Conservation (phyloP, 768 basidiomycete species). For the Termitomyces sp. region DNA sequence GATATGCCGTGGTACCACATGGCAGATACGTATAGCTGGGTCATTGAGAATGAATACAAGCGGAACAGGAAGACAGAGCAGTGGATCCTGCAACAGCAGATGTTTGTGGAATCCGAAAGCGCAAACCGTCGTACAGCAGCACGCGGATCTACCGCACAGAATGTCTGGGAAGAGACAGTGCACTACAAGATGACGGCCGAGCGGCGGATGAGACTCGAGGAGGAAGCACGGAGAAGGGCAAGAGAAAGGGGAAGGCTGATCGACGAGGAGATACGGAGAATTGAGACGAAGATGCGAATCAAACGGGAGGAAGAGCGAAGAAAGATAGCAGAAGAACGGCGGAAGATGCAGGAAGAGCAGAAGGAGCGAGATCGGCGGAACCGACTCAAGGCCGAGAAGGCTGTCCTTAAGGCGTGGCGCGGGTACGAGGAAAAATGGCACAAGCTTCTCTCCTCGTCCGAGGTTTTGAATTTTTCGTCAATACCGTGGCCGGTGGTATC, state of each 20-base stretch:
- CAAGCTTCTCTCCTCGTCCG: slow-evolving; percentile 37
- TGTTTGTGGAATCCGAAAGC: slow-evolving; percentile 24
- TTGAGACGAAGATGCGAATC: slow-evolving; percentile 46
- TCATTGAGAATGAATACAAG: slow-evolving; percentile 47
- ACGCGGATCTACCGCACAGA: slow-evolving; percentile 16
- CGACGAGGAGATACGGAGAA: slow-evolving; percentile 49
- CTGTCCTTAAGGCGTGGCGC: slow-evolving; percentile 50
- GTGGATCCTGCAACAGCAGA: slow-evolving; percentile 62
- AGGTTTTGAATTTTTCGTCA: slow-evolving; percentile 47
- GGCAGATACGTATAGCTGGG: slow-evolving; percentile 41
- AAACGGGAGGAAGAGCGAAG: slow-evolving; percentile 44
- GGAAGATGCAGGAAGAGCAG: slow-evolving; percentile 27
- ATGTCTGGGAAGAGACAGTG: slow-evolving; percentile 47
- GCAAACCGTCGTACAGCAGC: slow-evolving; percentile 7
- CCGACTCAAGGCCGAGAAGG: slow-evolving; percentile 35
- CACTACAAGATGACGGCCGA: slow-evolving; percentile 48
- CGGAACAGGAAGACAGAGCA: slow-evolving; percentile 49
- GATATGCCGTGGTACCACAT: slow-evolving; percentile 34
- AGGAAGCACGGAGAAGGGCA: slow-evolving; percentile 36
- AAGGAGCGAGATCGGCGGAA: slow-evolving; percentile 41
- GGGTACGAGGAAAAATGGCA: slow-evolving; percentile 64
- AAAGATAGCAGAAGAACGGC: slow-evolving; percentile 42
- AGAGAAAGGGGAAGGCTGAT: slow-evolving; percentile 39
- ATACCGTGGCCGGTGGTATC: slow-evolving; percentile 68
- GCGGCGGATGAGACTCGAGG: slow-evolving; percentile 46